Base-by-base conservation (phyloP, 2,329 filamentous ascomycete species). In the Trichoderma oligosporum region DNA sequence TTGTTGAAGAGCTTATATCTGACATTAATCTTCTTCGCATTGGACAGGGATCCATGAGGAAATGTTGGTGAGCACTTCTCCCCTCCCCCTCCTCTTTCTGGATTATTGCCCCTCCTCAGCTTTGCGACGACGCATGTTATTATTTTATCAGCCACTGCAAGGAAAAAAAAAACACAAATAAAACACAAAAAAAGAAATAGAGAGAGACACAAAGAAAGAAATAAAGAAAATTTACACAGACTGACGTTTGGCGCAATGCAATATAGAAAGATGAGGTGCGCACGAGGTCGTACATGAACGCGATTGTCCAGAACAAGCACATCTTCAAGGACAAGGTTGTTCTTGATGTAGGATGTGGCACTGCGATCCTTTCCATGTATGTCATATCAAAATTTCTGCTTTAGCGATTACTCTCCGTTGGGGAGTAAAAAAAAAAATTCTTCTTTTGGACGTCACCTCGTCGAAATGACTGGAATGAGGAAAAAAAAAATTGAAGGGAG, bases 321-420 rank as follows among this genome's bases (percentile, higher is more conserved):
- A 90, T 95, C 62, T 88, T 95, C 66, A 93, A 96, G 74, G 78
- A 82, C 71, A 82, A 82, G 78, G 73, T 96, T 62, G 91, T 99
- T 64, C 88, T 99, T 63, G 93, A 99, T 76, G 94, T 99, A 60
- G 93, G 93, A 73, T 99, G 93, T 74, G 93, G 94, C 71, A 99
- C 94, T 59, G 89, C 89, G 67, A 99, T 99, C 74, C 89, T 99
- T 67, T 96, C 91, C 84, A 97, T 99, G 94, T 97, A 83, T 70
- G 85, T 73, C 63, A 61, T 57, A 53, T 54, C 41, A 56, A 49
- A 52, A 46, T 29, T 16, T 35, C 58, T 54, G 31, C 56, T 33
- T 42, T 56, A 48, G 51, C 59, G 53, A 58, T 58, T 36, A 24
- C 36, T 22, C 27, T 16, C 33, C 20, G n/a, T 12, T 41, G n/a